phyloP scores from a whole-genome alignment of 768 basidiomycete genomes.

The Termitomyces sp. region DNA sequence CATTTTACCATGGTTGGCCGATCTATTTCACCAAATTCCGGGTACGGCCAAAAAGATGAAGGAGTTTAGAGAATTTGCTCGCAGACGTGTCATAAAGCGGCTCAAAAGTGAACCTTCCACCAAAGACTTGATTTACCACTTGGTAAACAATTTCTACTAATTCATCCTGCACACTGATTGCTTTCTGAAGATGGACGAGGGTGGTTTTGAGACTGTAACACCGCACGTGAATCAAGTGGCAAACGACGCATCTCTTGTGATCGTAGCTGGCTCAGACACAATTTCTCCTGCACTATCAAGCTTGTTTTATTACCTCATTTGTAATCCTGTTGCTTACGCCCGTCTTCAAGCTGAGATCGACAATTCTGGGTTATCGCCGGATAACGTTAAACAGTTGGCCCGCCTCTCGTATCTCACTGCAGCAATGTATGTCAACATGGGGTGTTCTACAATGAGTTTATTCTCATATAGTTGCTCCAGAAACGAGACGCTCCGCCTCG shows the following conservation, averaged over 20 bases:
- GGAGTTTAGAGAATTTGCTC: background rate
- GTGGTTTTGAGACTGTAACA: background rate
- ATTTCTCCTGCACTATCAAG: constrained; percentile 14
- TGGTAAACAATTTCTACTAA: background rate
- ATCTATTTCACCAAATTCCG: background rate
- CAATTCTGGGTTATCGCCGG: background rate
- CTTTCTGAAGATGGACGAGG: background rate
- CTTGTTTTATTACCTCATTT: constrained; percentile 15
- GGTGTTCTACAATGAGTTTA: background rate
- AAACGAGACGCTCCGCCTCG: background rate
- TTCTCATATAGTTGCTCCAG: background rate
- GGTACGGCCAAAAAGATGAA: background rate
- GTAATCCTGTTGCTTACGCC: background rate
- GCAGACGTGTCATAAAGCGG: background rate
- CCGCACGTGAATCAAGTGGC: constrained; percentile 15
- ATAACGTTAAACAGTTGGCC: background rate
- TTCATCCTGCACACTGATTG: background rate
- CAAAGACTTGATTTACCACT: background rate
- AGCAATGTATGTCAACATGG: background rate
- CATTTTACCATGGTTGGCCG: background rate
- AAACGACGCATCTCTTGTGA: constrained; percentile 13
- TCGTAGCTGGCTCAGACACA: constrained; percentile 17
- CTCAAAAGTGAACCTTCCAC: background rate
- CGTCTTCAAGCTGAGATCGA: background rate
- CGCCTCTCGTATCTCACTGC: background rate